phyloP scores from a whole-genome alignment of 805 yeast genomes.

The Candida sonorensis region DNA sequence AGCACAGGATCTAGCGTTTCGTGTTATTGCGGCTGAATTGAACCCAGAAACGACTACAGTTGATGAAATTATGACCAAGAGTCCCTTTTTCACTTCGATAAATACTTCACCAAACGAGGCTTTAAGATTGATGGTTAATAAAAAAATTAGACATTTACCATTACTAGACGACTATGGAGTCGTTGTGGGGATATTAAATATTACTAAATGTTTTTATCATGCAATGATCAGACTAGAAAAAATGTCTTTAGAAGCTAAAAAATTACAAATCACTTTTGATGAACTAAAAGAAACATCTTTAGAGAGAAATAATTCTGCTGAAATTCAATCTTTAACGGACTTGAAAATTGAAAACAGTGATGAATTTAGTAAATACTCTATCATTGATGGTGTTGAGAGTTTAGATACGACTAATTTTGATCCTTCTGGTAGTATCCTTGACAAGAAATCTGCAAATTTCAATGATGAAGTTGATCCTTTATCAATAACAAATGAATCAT shows the following conservation, averaged over 20 bases:
- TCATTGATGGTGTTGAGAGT: conserved; percentile 10
- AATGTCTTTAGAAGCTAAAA: conserved; percentile 31
- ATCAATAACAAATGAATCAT: conserved; percentile 12
- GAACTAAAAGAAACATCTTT: conserved; percentile 18
- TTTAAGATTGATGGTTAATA: conserved; percentile 33
- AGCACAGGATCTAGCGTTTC: conserved; percentile 40
- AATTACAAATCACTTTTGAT: conserved; percentile 24
- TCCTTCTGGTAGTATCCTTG: conserved; percentile 1
- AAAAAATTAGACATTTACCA: conserved; percentile 38
- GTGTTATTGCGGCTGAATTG: conserved; percentile 29
- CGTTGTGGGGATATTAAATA: conserved; percentile 38
- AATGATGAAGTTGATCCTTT: conserved; percentile 13
- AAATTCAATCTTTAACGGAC: too few relatives aligned
- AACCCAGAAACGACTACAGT: conserved; percentile 24
- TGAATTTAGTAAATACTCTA: conserved; percentile 15
- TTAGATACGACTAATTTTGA: too few relatives aligned
- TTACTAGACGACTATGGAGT: conserved; percentile 27
- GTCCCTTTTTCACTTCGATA: conserved; percentile 30
- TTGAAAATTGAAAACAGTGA: too few relatives aligned
- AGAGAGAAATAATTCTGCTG: conserved; percentile 9
- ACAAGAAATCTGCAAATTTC: not conserved
- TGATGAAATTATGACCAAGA: conserved; percentile 32
- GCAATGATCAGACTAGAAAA: conserved; percentile 37
- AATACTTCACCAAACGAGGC: conserved; percentile 37
- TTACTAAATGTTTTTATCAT: conserved; percentile 40